Base-by-base conservation (phyloP, 768 basidiomycete genomes). In the Mrakia blollopis region DNA sequence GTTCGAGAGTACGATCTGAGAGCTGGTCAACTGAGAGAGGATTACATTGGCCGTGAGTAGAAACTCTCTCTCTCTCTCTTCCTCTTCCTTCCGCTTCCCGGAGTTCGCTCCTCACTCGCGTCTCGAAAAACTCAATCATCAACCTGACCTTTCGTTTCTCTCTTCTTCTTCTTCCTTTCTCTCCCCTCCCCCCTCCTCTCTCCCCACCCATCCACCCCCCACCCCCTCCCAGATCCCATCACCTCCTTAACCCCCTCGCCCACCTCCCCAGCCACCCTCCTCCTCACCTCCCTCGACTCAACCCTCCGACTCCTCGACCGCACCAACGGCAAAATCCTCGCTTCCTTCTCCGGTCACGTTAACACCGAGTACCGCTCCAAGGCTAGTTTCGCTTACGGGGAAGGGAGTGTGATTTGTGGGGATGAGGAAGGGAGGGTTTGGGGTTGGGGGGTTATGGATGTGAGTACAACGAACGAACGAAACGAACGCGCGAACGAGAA, bases 1-100 rank as follows among this genome's bases (percentile, higher is more conserved):
- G 89, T 96, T 62, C 89, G 97, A 28, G 93, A 92, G 13, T 98
- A 98, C 84, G 97, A 99, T 83, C 86, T 99, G 44, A 91, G 97
- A 72, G 93, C 91, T 86, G 97, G 97, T 32, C 89, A 96, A 82
- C 85, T 98, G 39, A 89, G 91, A 11, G 88, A 91, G 62, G 97
- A 99, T 83, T 94, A 89, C 81, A 88, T 98, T 79, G 96, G 96
- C 11, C 88, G 94, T 95, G 83, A 80, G 92, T 81, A 7, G 25
- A 57, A 2, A 65, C 37, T 39, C 37, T 35, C 61, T 37, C 63
- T 18, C 32, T 32, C 54, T 10, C 32, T 44, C 47, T 28, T n/a
- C 57, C 3, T 50, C 32, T 61, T 32, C 5, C 23, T 61, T 35
- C 37, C 10, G 35, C 37, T 25, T 9, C 16, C 61, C 23, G 3